Conservation (phyloP, 2,329 filamentous ascomycete species). For the Aspergillus phoenicis region DNA sequence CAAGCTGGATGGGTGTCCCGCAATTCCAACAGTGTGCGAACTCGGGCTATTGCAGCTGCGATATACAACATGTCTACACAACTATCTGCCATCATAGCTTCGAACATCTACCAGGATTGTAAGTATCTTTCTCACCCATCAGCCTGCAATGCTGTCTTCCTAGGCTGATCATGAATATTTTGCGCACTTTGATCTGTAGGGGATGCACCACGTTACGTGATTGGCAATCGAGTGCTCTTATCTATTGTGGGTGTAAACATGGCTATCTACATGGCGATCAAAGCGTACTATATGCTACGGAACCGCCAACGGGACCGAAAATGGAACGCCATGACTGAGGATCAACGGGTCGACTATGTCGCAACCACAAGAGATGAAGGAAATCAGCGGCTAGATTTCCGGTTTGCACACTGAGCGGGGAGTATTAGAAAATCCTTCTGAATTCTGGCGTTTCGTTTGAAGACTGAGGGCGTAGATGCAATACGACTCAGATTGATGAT, state of each 20-base stretch:
- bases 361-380: constrained; percentile 36
- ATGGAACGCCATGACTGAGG: constrained; percentile 36
- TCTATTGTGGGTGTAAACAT: constrained; percentile 46
- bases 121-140: constrained; percentile 1
- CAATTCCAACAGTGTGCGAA: constrained; percentile 43
- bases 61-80: constrained; percentile 48
- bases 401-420: constrained; percentile 33
- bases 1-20: constrained; percentile 47
- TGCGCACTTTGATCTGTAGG: constrained; percentile 46
- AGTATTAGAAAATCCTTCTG: too few relatives aligned
- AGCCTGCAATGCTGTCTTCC: neutral
- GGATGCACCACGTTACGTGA: constrained; percentile 56
- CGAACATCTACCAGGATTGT: constrained; percentile 40
- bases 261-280: constrained; percentile 46
- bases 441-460: neutral
- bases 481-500: neutral
- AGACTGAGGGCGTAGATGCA: neutral
- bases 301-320: constrained; percentile 32
- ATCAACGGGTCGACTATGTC: constrained; percentile 34
- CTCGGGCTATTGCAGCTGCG: constrained; percentile 40
- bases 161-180: constrained; percentile 9
- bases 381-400: constrained; percentile 40
- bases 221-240: constrained; percentile 57
- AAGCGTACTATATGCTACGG: constrained; percentile 36
- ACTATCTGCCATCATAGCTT: constrained; percentile 36